Conservation (phyloP, 331 rosid genomes). For the Malus hybrid region DNA sequence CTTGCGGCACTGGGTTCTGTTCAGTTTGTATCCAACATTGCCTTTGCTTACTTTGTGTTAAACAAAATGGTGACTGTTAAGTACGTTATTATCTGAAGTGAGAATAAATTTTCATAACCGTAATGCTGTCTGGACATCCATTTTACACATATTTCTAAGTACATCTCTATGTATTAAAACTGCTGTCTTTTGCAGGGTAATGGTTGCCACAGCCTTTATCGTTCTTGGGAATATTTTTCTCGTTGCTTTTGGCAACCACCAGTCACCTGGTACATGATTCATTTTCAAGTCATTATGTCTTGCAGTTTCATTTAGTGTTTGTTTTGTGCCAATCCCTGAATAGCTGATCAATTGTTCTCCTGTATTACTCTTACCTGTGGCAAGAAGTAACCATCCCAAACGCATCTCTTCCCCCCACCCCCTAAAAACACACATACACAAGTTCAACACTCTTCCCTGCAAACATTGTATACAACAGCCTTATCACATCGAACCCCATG, state of each 20-base stretch:
- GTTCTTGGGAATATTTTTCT: slow-evolving; percentile 92
- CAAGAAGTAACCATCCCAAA: neutral
- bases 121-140: neutral
- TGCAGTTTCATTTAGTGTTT: slow-evolving; percentile 1
- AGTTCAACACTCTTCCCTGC: neutral
- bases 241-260: slow-evolving; percentile 98
- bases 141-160: slow-evolving; percentile 2
- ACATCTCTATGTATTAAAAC: slow-evolving; percentile 8
- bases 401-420: neutral
- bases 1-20: slow-evolving; percentile 98
- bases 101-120: slow-evolving; percentile 1
- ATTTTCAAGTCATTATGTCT: slow-evolving; percentile 7
- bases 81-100: slow-evolving; percentile 39
- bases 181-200: slow-evolving; percentile 52
- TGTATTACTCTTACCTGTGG: neutral
- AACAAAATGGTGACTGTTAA: slow-evolving; percentile 73
- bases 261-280: slow-evolving; percentile 75
- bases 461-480: neutral
- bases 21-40: slow-evolving; percentile 95
- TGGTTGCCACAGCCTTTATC: slow-evolving; percentile 93
- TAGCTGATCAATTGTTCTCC: neutral
- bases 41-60: slow-evolving; percentile 92
- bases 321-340: neutral
- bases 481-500: neutral
- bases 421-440: neutral